A percentile compares a stretch with the other conserved stretches of the same genome.
phyloP scores from a whole-genome alignment of 306 rosid species.

The Quercus engelmannii region DNA sequence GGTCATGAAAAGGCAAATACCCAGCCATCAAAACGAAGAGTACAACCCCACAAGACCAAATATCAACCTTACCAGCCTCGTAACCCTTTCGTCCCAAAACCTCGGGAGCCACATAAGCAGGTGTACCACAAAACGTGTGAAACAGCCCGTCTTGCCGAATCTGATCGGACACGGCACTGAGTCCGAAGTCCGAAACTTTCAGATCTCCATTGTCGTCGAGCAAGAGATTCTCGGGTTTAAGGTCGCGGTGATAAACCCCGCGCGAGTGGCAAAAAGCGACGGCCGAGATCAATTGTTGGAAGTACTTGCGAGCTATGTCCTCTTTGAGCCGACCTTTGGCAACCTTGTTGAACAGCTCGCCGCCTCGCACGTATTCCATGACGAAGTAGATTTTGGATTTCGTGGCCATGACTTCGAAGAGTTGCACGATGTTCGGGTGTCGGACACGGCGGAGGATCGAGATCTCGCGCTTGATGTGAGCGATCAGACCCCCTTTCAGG shows the following conservation, averaged over 20 bases:
- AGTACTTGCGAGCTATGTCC: constrained; percentile 71
- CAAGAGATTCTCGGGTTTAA: constrained; percentile 78
- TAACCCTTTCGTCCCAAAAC: constrained; percentile 77
- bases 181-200: constrained; percentile 84
- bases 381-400: constrained; percentile 89
- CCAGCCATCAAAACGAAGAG: constrained; percentile 93
- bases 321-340: constrained; percentile 84
- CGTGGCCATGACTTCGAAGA: constrained; percentile 95
- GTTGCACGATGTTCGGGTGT: constrained; percentile 88
- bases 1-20: constrained; percentile 84
- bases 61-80: constrained; percentile 82
- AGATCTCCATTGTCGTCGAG: constrained; percentile 77
- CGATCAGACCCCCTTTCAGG: constrained; percentile 69
- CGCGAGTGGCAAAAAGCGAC: constrained; percentile 87
- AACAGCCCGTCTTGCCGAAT: constrained; percentile 84
- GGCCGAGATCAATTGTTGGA: constrained; percentile 84
- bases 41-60: constrained; percentile 91
- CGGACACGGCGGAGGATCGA: constrained; percentile 95
- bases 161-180: constrained; percentile 87
- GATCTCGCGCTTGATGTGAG: constrained; percentile 96
- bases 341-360: constrained; percentile 93
- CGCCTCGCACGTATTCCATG: constrained; percentile 91
- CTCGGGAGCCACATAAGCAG: constrained; percentile 97
- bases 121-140: constrained; percentile 93
- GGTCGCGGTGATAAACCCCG: constrained; percentile 84